Evolutionary conservation across 495 filamentous ascomycete species (phyloP), one percentile per base, ranked within the genome.

Genomic region (Penicillium crystallinum): DNA sequence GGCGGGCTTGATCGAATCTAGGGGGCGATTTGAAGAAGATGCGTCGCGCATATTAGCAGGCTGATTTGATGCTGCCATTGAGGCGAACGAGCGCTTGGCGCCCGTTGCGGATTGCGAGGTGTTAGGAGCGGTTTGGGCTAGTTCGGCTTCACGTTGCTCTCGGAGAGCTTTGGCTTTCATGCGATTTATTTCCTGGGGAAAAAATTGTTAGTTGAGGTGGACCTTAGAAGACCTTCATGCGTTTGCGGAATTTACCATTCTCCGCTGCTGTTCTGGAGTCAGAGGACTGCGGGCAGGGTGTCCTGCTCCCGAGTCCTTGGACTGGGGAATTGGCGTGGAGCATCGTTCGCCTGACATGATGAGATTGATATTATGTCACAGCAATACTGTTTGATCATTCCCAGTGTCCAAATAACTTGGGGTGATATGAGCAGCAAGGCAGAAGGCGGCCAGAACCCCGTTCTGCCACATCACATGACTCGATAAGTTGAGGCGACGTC

Each of bases 111-210:
- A 52, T 58, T 55, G 65, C 50, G 49, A 50, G 47, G 56, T 31
- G 15, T 19, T 35, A 18, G 44, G 15, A 22, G 49, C 56, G 33
- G 66, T 39, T 43, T 63, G 58, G 19, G 70, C 69, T 53, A 61
- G 47, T 72, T 83, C 79, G 14, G 79, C 78, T 54, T 91, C 82
- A 21, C 73, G 78, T 53, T 85, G 81, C 57, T 88, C 83, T 18
- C 88, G 86, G 36, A 91, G 73, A 15, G 90, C 91, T 78, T 96
- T 97, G 29, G 93, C 95, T 76, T 84, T 88, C 37, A 96, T 83
- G 36, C 95, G 87, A 58, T 85, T 92, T 58, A 90, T 79, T 81
- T 97, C 93, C 91, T 96, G 48, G 12, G 3, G 15, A 39, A 1
- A 25, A 11, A 1, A n/a, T 36, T 4, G 52, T 62, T 37, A 60